Evolutionary conservation across 768 basidiomycete genomes (phyloP), one percentile per base, ranked within the genome.

Genomic region (Serendipita indica): DNA sequence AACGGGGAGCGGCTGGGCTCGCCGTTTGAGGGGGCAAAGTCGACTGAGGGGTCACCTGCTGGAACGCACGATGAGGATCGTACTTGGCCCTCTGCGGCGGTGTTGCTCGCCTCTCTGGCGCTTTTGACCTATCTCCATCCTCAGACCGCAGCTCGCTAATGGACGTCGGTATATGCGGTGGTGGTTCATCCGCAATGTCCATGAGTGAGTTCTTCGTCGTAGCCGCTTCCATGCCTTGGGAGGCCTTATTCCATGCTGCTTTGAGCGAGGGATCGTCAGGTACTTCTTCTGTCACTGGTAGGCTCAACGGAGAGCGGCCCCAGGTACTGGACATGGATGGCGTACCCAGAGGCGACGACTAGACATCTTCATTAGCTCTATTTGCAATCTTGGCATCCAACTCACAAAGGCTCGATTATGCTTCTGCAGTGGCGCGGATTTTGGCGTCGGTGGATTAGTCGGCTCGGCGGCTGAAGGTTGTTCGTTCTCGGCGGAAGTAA

Each of bases 121-220:
- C 33, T 41, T 58, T n/a, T 45, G 69, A 84, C 1, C 85, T 86
- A 67, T 81, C 83, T 18, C 86, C 88, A 64, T 86, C 86, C 66
- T 89, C 88, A 10, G 86, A 86, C 67, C 89, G 90, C 57, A 89
- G 83, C 59, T 91, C 89, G 65, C 86, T 87, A 33, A 90, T 68
- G 3, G 84, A 83, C 69, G 86, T 86, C 10, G 88, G 87, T 30
- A 91, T 72, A 22, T 62, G 46, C 6, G 82, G 75, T 30, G 84
- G 83, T 58, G 89, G 73, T 65, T 92, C 90, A 65, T 90, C 88
- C 27, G 81, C 80, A 59, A 93, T 88, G 16, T 82, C 84, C 66
- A 89, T 83, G 60, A 93, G 71, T 1, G 89, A 91, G 68, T 92
- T 93, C 22, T 84, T 76, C 6, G 79, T 73, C 60, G 82, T 79